Base-by-base conservation (phyloP, 1,284 basidiomycete genomes). In the Grifola frondosa region DNA sequence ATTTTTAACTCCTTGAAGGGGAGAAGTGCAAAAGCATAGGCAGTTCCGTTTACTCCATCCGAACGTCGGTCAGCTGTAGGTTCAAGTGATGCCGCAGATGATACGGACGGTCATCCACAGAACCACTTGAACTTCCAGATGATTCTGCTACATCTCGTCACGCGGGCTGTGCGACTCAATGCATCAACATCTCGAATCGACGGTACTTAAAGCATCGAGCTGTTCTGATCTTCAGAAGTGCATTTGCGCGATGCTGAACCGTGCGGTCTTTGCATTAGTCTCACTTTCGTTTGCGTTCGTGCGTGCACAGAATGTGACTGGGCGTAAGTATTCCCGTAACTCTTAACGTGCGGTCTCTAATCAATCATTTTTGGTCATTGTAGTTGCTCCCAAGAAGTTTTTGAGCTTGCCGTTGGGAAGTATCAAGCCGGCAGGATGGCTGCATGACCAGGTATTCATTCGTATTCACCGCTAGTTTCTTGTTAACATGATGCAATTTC, bases 381-480 rank as follows among this genome's bases (percentile, higher is more conserved):
- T 34, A 74, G 77, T 80, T 44, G 76, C 71, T 17, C 71, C 75
- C 0, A 78, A 75, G 66, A 69, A 72, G 51, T 80, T 69, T 56
- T 46, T 71, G 24, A 71, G 65, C 19, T 54, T 79, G 13, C 76
- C 75, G 2, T 62, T 80, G 6, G 75, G 75, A 11, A 61, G 65
- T 25, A 63, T 80, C 26, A 68, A 64, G 44, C 75, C 77, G 3
- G 52, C 70, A 1, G 77, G 77, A 56, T 80, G 77, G 77, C 60
- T 80, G 15, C 61, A 67, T 52, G 74, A 78, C 53, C 77, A 80
- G 59, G 75, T 74, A 48, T 12, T n/a, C n/a, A n/a, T n/a, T n/a
- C n/a, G n/a, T n/a, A n/a, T n/a, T n/a, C n/a, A n/a, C n/a, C n/a
- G n/a, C n/a, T n/a, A n/a, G n/a, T n/a, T n/a, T n/a, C n/a, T n/a